Evolutionary conservation across 164 flowering plant species (phyloP), one percentile per base, ranked within the genome.

Genomic region (Hamamelis virginiana): DNA sequence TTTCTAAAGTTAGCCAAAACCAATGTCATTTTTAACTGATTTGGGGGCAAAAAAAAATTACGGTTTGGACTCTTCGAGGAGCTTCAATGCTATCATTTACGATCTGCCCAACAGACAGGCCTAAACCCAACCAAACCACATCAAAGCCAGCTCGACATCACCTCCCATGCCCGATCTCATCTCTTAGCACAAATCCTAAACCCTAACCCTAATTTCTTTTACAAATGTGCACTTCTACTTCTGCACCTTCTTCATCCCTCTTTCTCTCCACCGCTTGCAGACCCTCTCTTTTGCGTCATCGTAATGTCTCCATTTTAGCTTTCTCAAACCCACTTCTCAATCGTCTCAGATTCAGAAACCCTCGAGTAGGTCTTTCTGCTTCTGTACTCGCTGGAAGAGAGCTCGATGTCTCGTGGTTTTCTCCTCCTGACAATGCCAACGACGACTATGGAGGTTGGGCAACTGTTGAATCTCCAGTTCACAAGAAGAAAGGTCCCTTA

Each of bases 361-460:
- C 68, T n/a, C 63, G 69, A 1, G 19, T 63, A 21, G 67, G 48
- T 44, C 65, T 74, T 25, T 59, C 62, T 4, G 76, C 82, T 27
- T 79, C 82, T 3, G 15, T 9, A 3, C 51, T 76, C 57, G 23
- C 72, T 13, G 69, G 64, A 46, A 67, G 65, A 45, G 66, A 26
- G 65, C 69, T 74, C 44, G 75, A 70, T 27, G 56, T 77, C 62
- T 80, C 85, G 21, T 83, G 86, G 88, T 67, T 68, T 44, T 62
- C 80, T 44, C 72, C 81, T 1, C 79, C 62, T 25, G 59, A 71
- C 1, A 47, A 19, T 25, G 59, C 73, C 1, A 47, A 19, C 28
- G 81, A 77, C 41, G 78, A 74, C 28, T 82, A 51, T 28, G 84
- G 83, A 33, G 91, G 91, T 59, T 87, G 91, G 91, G 86, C 77